phyloP scores from a whole-genome alignment of 768 basidiomycete genomes.

The Aureoboletus auriporus region DNA sequence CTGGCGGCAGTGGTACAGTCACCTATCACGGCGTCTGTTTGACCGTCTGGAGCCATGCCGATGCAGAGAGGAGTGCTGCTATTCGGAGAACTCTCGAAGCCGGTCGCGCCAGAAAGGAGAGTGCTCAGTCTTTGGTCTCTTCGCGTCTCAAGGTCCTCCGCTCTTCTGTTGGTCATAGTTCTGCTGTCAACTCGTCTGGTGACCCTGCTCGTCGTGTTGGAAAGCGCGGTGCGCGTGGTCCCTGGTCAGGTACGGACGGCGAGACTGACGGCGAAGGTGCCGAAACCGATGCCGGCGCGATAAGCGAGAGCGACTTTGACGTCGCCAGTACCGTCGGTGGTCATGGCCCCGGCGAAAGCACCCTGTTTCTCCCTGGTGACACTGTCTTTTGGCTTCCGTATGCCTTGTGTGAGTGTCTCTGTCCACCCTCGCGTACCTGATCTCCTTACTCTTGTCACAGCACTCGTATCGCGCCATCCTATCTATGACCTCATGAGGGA shows the following conservation, averaged over 20 bases:
- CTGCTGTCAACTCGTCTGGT: slow-evolving; percentile 35
- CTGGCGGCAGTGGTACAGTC: slow-evolving; percentile 37
- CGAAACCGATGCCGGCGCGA: slow-evolving; percentile 62
- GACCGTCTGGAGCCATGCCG: slow-evolving; percentile 95
- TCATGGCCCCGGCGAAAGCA: slow-evolving; percentile 83
- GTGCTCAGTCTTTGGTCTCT: slow-evolving; percentile 66
- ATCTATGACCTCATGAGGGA: slow-evolving; percentile 96
- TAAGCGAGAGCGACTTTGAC: slow-evolving; percentile 87
- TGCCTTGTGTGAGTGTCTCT: slow-evolving; percentile 64
- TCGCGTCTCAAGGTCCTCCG: slow-evolving; percentile 65
- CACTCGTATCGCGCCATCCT: slow-evolving; percentile 86
- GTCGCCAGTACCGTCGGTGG: slow-evolving; percentile 70
- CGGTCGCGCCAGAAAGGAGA: slow-evolving; percentile 73
- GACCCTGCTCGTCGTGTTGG: slow-evolving; percentile 61
- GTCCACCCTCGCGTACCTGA: slow-evolving; percentile 6
- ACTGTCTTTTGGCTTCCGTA: slow-evolving; percentile 96
- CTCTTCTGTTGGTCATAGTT: slow-evolving; percentile 44
- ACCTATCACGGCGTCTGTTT: slow-evolving; percentile 90
- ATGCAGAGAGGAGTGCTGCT: slow-evolving; percentile 78
- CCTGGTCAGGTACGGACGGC: slow-evolving; percentile 61
- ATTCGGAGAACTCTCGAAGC: slow-evolving; percentile 82
- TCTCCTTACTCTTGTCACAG: slow-evolving; percentile 32
- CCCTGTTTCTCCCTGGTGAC: slow-evolving; percentile 82
- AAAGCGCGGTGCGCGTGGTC: slow-evolving; percentile 59
- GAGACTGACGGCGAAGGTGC: slow-evolving; percentile 78